Base-by-base conservation (phyloP, 139 green algal species). In the Pseudopediastrum boryanum region DNA sequence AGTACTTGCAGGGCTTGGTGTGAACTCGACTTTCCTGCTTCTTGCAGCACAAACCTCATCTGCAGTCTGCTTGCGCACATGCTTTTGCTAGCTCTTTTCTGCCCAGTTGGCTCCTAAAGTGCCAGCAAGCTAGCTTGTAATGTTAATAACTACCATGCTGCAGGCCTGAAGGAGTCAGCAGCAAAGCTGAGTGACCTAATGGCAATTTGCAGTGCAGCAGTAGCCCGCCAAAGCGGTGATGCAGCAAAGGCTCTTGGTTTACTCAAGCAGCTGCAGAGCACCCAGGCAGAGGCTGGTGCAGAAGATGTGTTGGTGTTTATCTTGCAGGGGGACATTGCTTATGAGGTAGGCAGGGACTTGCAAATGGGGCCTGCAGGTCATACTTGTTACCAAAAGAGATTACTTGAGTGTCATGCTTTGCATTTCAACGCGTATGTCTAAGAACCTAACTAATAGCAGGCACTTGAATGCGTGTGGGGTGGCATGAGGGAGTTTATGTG, bases 261-360 rank as follows among this genome's bases (percentile, higher is more conserved):
- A 46, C 74, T 81, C 35, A 50, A 36, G 31, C 46, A 74, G 43
- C 35, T 81, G 46, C 23, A 48, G 38, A 46, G 54, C 46, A 27
- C 54, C n/a, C 31, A 38, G 54, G 7, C 54, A 8, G 54, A 64
- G 54, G 70, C 35, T 39, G 73, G 33, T 35, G 50, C 25, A n/a
- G 44, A 81, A 13, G 44, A 51, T 0, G 21, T 52, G 33, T n/a
- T 38, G 33, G 46, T 72, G 46, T 63, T 67, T 46, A n/a, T 81
- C 46, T 33, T 64, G 61, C 51, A 66, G 61, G 74, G 74, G 23
- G 62, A 81, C 44, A 36, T 66, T 12, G 46, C 65, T 44, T 81
- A 58, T 38, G 54, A 81, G 74, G 74, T 74, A 63, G n/a, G 74
- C 42, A 2, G 16, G 23, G 8, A 13, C 54, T 25, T 13, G 54